These are phyloP conservation scores for Candida khao-thaluensis DNA, from an alignment of 805 yeast genomes.

Conservation along the genomic window DNA sequence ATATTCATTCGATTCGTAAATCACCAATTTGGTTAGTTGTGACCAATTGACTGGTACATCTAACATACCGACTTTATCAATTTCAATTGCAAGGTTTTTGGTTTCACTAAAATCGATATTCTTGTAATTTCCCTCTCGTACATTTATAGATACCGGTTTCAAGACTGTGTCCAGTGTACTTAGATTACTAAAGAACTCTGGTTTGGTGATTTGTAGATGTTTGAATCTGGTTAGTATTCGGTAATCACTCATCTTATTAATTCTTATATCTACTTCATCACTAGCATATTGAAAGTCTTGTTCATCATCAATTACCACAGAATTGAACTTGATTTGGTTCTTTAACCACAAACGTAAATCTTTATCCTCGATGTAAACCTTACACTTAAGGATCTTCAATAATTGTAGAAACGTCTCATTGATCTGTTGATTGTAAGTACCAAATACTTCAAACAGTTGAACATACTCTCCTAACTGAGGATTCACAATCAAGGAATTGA, in stretches of 20 bases:
- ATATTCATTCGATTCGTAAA: slow-evolving; percentile 10
- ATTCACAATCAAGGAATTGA: slow-evolving; percentile 21
- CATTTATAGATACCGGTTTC: slow-evolving; percentile 9
- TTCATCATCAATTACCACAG: slow-evolving; percentile 22
- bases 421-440: slow-evolving; percentile 8
- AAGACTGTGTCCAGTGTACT: background rate
- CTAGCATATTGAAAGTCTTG: slow-evolving; percentile 9
- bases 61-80: background rate
- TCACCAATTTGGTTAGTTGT: slow-evolving; percentile 10
- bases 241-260: background rate
- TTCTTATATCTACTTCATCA: slow-evolving; percentile 13
- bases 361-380: slow-evolving; percentile 14
- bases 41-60: slow-evolving; percentile 5
- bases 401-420: slow-evolving; percentile 8
- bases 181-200: background rate
- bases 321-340: slow-evolving; percentile 12
- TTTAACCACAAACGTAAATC: slow-evolving; percentile 11
- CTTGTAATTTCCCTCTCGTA: slow-evolving; percentile 4
- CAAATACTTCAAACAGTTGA: slow-evolving; percentile 20
- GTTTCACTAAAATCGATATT: slow-evolving; percentile 5
- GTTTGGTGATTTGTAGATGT: slow-evolving; percentile 2
- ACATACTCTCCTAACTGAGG: slow-evolving; percentile 21
- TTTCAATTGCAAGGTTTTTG: slow-evolving; percentile 5
- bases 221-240: background rate
- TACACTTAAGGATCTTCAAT: slow-evolving; percentile 5